A percentile compares a stretch with the other conserved stretches of the same genome.
Conservation (phyloP, 441 rosid species). For the Populus hybrid region DNA sequence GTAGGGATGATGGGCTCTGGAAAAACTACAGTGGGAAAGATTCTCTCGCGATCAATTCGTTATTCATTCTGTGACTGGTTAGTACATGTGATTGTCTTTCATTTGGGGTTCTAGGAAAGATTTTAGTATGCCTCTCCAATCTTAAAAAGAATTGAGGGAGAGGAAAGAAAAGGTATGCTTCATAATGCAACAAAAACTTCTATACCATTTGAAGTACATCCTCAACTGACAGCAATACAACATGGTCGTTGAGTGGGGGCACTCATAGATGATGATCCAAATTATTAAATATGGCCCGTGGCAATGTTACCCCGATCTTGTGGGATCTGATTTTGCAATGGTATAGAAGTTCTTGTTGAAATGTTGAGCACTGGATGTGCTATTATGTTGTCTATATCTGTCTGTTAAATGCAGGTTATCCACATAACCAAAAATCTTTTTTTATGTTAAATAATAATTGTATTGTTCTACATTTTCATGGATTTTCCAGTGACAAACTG, state of each 20-base stretch:
- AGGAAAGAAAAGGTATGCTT: background rate
- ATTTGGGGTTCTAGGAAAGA: background rate
- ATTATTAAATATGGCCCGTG: background rate
- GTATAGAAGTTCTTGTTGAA: background rate
- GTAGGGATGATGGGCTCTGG: conserved; percentile 98
- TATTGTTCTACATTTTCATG: conserved; percentile 15
- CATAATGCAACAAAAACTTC: background rate
- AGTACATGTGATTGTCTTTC: conserved; percentile 6
- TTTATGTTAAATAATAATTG: conserved; percentile 13
- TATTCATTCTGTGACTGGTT: conserved; percentile 78
- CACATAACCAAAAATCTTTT: background rate
- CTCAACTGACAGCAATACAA: background rate
- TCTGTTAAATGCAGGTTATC: conserved; percentile 1
- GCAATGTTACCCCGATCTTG: background rate
- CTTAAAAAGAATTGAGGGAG: background rate
- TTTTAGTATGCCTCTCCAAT: background rate
- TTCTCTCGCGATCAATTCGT: conserved; percentile 56
- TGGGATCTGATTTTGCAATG: background rate
- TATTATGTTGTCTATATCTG: background rate
- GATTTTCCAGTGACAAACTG: conserved; percentile 51
- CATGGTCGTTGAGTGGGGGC: background rate
- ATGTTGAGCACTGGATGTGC: background rate
- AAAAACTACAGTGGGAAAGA: conserved; percentile 80
- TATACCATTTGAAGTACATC: background rate
- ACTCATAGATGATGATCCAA: background rate